Evolutionary conservation across 2,329 filamentous ascomycete genomes (phyloP), one percentile per base, ranked within the genome.

Genomic region (Chlorencoelia australis): DNA sequence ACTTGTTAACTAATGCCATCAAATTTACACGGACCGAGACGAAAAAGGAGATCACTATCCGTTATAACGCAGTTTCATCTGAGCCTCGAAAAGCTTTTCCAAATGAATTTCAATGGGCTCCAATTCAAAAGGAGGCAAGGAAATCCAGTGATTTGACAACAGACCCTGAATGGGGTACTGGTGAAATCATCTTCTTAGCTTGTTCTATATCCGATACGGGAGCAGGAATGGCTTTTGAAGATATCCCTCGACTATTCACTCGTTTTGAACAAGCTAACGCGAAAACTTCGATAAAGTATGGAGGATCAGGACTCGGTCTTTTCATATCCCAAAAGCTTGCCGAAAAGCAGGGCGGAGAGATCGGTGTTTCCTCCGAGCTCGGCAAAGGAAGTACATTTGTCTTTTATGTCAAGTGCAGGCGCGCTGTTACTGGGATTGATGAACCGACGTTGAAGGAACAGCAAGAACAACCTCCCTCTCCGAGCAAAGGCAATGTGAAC

Each of bases 301-400:
- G 84, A 13, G 84, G 84, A 1, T 83, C 78, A 0, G 84, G 84
- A 0, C 66, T 89, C 1, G 84, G 84, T 0, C 64, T 89, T 0
- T 89, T 87, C 58, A 88, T 89, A 46, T 83, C 78, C 21, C 71
- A 82, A 21, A 75, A 84, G 37, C 66, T 91, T 16, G 83, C 81
- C 0, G 83, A 89, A 54, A 63, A 89, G 7, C 82, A 88, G 55
- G 81, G 82, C 13, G 76, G 76, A 1, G 70, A 78, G 41, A 79
- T 91, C 33, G 83, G 82, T 2, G 79, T 88, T 4, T 68, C 73
- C 3, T 81, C 75, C 13, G 65, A 75, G 45, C 66, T 73, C 3
- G 80, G 79, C 2, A 68, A 75, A 15, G 82, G 82, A 2, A 82
- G 75, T 43, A 83, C 75, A 0, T 86, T 87, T 56, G 77, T 75